Base-by-base conservation (phyloP, 2,329 filamentous ascomycete species). In the Hypoxylon sp. region DNA sequence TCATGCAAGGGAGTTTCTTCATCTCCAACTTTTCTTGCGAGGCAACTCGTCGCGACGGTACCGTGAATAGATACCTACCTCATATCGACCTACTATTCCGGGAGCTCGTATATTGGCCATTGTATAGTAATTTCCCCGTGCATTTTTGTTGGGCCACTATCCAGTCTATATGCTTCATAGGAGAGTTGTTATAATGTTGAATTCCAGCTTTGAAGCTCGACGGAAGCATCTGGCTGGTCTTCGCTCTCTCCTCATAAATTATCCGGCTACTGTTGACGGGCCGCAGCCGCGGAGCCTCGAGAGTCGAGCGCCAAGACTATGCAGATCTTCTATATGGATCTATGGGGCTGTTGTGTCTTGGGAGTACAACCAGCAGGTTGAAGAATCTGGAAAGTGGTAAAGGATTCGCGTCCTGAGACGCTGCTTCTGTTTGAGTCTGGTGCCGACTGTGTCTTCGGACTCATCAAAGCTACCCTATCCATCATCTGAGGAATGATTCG, bases 81-180 rank as follows among this genome's bases (percentile, higher is more conserved):
- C n/a, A 30, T 49, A 58, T 49, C 44, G 46, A 53, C 48, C 33
- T 61, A 51, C 60, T 55, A 33, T 32, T 64, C 22, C 57, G 50
- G 51, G 44, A 57, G 48, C 45, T 56, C 16, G 4, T 36, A 33
- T 18, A 33, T 62, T 42, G 22, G 46, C 40, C 4, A 33, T 12
- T 26, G 12, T 20, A 28, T 16, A 42, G 44, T 59, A 58, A 45
- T n/a, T n/a, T n/a, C n/a, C 33, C 11, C 50, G 36, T 30, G 48
- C 26, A 53, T 55, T 60, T 53, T 30, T 33, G 30, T 33, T 33
- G 11, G 30, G 30, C 12, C 30, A 12, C 30, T 9, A 40, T 40
- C 36, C 16, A 8, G 64, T 64, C 60, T 45, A 46, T 57, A 60
- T 52, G 33, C 36, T 20, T 22, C 46, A 38, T 60, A 61, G 14